phyloP scores from a whole-genome alignment of 2,329 filamentous ascomycete species.

The Madurella fahalii region DNA sequence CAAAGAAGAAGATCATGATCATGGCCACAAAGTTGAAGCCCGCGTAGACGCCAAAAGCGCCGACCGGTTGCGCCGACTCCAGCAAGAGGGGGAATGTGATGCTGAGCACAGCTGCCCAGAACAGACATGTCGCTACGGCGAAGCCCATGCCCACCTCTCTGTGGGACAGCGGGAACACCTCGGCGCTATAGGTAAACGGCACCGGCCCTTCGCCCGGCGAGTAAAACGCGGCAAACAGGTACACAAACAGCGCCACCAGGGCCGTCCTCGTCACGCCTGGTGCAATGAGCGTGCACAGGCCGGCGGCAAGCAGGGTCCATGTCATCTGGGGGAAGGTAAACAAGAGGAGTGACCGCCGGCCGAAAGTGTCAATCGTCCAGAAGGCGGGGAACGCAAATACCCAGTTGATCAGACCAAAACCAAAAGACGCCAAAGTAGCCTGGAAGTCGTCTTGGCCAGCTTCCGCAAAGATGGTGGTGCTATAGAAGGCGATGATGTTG shows the following conservation, averaged over 20 bases:
- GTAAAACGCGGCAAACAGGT: slow-evolving; percentile 59
- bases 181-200: slow-evolving; percentile 64
- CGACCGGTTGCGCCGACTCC: slow-evolving; percentile 38
- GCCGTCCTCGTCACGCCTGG: slow-evolving; percentile 32
- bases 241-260: slow-evolving; percentile 56
- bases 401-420: slow-evolving; percentile 63
- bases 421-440: slow-evolving; percentile 60
- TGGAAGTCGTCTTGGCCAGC: slow-evolving; percentile 53
- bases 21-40: slow-evolving; percentile 53
- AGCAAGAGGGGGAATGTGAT: slow-evolving; percentile 61
- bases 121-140: slow-evolving; percentile 62
- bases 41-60: slow-evolving; percentile 53
- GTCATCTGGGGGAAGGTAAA: slow-evolving; percentile 67
- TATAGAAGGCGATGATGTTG: slow-evolving; percentile 67
- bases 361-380: slow-evolving; percentile 64
- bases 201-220: slow-evolving; percentile 64
- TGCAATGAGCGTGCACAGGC: slow-evolving; percentile 52
- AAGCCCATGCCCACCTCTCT: slow-evolving; percentile 69
- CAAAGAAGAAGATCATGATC: slow-evolving; percentile 52
- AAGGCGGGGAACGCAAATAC: slow-evolving; percentile 61
- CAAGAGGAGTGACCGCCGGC: slow-evolving; percentile 57
- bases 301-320: slow-evolving; percentile 62
- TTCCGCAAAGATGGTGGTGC: slow-evolving; percentile 56
- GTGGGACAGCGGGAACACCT: slow-evolving; percentile 67
- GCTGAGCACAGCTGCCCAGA: slow-evolving; percentile 55